Percentiles rank a stretch among this genome's conserved stretches.
These are phyloP conservation scores for Lyophyllum shimeji DNA, from an alignment of 768 basidiomycete genomes.

Conservation along the genomic window DNA sequence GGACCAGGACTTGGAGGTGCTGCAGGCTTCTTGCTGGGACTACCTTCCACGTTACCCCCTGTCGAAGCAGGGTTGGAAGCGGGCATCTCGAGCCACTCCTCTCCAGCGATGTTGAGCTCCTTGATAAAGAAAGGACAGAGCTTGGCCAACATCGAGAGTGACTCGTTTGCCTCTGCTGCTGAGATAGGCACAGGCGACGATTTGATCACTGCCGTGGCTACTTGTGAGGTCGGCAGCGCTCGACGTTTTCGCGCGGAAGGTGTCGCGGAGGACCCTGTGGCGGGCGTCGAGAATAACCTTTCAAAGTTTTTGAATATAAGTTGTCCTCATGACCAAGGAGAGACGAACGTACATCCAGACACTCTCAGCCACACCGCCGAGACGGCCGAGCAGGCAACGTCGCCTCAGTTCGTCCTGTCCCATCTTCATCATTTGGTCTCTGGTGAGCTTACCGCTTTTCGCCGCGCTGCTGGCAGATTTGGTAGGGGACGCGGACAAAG, in stretches of 20 bases:
- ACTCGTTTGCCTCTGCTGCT: constrained; percentile 73
- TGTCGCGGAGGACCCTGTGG: constrained; percentile 44
- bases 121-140: constrained; percentile 83
- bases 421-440: constrained; percentile 68
- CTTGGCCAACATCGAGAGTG: constrained; percentile 59
- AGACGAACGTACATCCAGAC: constrained; percentile 73
- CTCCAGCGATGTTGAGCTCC: constrained; percentile 57
- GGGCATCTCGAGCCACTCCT: constrained; percentile 64
- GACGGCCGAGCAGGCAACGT: constrained; percentile 73
- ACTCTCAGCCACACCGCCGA: constrained; percentile 82
- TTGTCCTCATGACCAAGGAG: constrained; percentile 1
- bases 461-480: constrained; percentile 47
- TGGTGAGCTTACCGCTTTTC: constrained; percentile 49
- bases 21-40: constrained; percentile 38
- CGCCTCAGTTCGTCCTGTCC: constrained; percentile 78
- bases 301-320: constrained; percentile 1
- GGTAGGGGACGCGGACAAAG: constrained; percentile 65
- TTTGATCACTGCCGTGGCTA: constrained; percentile 68
- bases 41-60: constrained; percentile 25
- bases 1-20: constrained; percentile 51
- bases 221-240: constrained; percentile 65
- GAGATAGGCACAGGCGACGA: constrained; percentile 83
- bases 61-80: constrained; percentile 31
- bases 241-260: constrained; percentile 68
- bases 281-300: constrained; percentile 75